phyloP scores from a whole-genome alignment of 139 green algal genomes.

The Chlorella vulgaris region DNA sequence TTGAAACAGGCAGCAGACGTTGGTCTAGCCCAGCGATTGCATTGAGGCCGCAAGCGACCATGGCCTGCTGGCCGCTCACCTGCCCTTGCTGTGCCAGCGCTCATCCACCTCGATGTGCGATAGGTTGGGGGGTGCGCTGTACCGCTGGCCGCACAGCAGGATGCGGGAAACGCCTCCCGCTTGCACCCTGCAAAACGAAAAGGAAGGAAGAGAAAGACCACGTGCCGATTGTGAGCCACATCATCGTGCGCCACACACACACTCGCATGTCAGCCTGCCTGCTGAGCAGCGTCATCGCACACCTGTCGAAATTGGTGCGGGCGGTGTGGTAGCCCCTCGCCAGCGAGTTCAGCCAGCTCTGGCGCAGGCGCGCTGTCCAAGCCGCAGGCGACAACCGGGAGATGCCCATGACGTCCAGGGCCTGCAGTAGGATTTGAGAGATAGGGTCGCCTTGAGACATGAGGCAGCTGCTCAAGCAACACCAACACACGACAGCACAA shows the following conservation, averaged over 20 bases:
- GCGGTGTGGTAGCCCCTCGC: slow-evolving; percentile 32
- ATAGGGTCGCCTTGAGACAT: neutral
- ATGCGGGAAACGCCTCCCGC: slow-evolving; percentile 36
- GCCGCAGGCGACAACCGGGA: neutral
- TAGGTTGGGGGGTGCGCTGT: slow-evolving; percentile 42
- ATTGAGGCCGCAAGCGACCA: neutral
- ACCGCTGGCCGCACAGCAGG: slow-evolving; percentile 47
- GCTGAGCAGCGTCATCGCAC: neutral
- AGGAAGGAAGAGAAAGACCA: neutral
- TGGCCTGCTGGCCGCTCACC: too few relatives aligned
- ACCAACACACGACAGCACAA: neutral
- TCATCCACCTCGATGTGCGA: slow-evolving; percentile 34
- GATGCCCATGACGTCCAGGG: slow-evolving; percentile 11
- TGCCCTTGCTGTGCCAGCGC: neutral
- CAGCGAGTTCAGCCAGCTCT: slow-evolving; percentile 13
- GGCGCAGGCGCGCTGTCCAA: neutral
- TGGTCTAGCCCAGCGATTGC: neutral
- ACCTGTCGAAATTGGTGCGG: slow-evolving; percentile 32
- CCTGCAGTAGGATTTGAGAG: neutral
- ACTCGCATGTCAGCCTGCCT: too few relatives aligned
- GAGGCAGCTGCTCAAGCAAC: neutral
- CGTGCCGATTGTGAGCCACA: too few relatives aligned
- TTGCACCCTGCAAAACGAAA: slow-evolving; percentile 16
- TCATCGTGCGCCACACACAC: too few relatives aligned
- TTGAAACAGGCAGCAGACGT: too few relatives aligned